phyloP scores from a whole-genome alignment of 768 basidiomycete species.

The Mycena leptocephala region DNA sequence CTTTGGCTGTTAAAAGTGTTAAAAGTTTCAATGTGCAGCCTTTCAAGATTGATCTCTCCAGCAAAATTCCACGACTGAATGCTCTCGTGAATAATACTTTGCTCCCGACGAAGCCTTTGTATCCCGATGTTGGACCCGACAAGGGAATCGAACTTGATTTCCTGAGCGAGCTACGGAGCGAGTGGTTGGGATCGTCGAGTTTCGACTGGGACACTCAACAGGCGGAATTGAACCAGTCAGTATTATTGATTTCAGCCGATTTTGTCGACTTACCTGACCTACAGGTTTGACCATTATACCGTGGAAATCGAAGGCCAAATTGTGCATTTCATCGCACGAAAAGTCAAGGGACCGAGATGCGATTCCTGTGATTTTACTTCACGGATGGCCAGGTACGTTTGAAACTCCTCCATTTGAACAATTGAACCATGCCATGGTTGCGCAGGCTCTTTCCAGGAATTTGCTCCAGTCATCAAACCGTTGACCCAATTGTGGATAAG shows the following conservation, averaged over 20 bases:
- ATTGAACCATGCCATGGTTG: background rate
- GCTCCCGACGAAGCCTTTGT: background rate
- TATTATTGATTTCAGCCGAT: background rate
- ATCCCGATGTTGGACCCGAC: background rate
- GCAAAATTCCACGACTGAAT: background rate
- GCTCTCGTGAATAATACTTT: background rate
- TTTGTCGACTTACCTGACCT: background rate
- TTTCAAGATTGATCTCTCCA: conserved; percentile 11
- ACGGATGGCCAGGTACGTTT: conserved; percentile 22
- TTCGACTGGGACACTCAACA: conserved; percentile 11
- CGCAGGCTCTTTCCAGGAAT: conserved; percentile 25
- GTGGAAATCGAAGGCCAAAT: conserved; percentile 33
- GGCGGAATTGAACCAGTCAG: conserved; percentile 12
- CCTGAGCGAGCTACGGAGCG: background rate
- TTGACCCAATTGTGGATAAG: background rate
- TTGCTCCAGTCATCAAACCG: conserved; percentile 11
- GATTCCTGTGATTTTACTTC: conserved; percentile 23
- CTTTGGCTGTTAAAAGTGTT: too few relatives aligned
- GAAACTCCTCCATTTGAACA: background rate
- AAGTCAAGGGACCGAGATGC: conserved; percentile 6
- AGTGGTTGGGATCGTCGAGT: background rate
- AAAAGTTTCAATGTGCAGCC: background rate
- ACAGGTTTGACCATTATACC: conserved; percentile 28
- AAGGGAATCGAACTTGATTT: conserved; percentile 5
- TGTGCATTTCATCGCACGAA: conserved; percentile 29